Evolutionary conservation across 169 alveolate genomes (phyloP).

Genomic region (Plasmodium malariae): DNA sequence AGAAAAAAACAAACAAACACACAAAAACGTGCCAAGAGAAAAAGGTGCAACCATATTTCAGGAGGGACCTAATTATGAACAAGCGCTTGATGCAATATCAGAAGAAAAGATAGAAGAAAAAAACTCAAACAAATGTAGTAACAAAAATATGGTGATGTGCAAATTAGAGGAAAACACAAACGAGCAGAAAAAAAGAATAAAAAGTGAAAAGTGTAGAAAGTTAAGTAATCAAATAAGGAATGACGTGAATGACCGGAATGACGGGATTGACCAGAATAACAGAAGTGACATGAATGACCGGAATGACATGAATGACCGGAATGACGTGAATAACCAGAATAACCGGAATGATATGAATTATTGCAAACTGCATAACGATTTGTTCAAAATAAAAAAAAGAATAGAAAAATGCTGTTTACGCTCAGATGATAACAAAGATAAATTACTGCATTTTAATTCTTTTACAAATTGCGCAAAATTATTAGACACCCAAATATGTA

Average conservation of each 20-base stretch:
- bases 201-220: background rate
- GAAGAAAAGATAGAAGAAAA: background rate
- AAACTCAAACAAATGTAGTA: background rate
- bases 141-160: background rate
- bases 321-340: background rate
- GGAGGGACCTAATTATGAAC: background rate
- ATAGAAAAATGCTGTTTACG: background rate
- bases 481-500: background rate
- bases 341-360: background rate
- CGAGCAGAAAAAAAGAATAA: background rate
- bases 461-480: background rate
- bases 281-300: background rate
- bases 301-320: background rate
- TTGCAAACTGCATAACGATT: background rate
- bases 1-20: background rate
- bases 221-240: background rate
- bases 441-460: background rate
- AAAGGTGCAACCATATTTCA: background rate
- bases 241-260: background rate
- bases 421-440: background rate
- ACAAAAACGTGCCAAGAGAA: background rate
- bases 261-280: background rate
- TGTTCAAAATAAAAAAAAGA: conserved; percentile 13
- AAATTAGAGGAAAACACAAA: background rate
- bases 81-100: background rate